Evolutionary conservation across 805 yeast genomes (phyloP).

Genomic region (Candida odintsovae): DNA sequence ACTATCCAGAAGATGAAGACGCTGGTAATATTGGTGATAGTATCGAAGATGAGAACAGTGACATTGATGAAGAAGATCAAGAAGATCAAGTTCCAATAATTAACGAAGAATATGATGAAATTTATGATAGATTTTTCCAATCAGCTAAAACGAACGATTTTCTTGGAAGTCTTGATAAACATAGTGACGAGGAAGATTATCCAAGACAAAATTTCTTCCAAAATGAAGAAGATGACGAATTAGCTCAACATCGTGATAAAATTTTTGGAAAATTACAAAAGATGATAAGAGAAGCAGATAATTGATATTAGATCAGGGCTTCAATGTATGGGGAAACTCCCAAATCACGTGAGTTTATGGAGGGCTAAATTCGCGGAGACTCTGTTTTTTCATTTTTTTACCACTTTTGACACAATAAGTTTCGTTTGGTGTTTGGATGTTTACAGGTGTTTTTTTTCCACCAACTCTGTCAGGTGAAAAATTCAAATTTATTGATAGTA

Average conservation of each 20-base stretch:
- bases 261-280: conserved; percentile 40
- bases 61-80: conserved; percentile 1
- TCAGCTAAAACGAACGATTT: not conserved
- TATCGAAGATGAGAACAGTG: conserved; percentile 11
- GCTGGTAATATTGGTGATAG: conserved; percentile 31
- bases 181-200: conserved; percentile 22
- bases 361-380: not conserved
- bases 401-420: not conserved
- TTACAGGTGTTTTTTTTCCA: not conserved
- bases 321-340: not conserved
- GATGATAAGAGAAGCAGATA: conserved; percentile 33
- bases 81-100: not conserved
- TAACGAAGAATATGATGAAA: conserved; percentile 1
- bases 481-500: not conserved
- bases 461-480: conserved; percentile 1
- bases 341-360: not conserved
- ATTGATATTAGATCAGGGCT: not conserved
- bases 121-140: conserved; percentile 3
- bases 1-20: conserved; percentile 92
- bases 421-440: conserved; percentile 4
- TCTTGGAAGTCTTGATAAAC: conserved; percentile 1
- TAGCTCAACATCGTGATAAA: conserved; percentile 45
- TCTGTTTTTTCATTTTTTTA: not conserved
- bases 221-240: conserved; percentile 41
- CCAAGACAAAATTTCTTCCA: conserved; percentile 50